phyloP scores from a whole-genome alignment of 352 stramenopile genomes.

The Globisporangium abappressorium region DNA sequence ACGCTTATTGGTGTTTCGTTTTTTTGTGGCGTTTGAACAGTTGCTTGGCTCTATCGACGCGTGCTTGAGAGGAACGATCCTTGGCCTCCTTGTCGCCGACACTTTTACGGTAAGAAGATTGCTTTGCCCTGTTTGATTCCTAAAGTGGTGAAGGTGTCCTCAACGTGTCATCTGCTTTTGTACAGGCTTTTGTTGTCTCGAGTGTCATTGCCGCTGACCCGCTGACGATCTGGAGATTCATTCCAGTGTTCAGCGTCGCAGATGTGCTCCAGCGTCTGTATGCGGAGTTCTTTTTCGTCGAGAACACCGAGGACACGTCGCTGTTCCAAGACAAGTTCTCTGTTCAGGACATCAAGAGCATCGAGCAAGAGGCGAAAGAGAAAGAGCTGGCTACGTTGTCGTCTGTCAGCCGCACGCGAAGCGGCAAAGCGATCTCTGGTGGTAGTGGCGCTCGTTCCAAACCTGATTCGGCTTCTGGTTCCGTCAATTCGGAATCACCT shows the following conservation, averaged over 20 bases:
- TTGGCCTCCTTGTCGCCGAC: conserved; percentile 80
- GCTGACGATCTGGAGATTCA: conserved; percentile 69
- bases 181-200: conserved; percentile 78
- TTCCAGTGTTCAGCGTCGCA: conserved; percentile 77
- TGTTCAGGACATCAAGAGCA: conserved; percentile 13
- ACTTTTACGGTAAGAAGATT: conserved; percentile 58
- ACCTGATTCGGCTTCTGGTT: background rate
- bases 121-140: background rate
- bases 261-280: conserved; percentile 79
- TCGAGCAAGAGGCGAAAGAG: conserved; percentile 7
- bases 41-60: conserved; percentile 82
- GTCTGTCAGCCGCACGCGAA: conserved; percentile 19
- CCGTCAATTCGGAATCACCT: background rate
- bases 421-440: conserved; percentile 19
- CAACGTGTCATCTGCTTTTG: conserved; percentile 4
- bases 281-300: conserved; percentile 69
- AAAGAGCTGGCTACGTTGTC: background rate
- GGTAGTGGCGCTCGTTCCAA: background rate
- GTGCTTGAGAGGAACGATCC: conserved; percentile 77
- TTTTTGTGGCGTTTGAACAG: conserved; percentile 23
- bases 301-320: conserved; percentile 51
- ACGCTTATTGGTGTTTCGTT: background rate
- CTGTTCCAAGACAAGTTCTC: conserved; percentile 75
- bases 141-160: background rate
- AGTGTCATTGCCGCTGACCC: conserved; percentile 71